Conservation (phyloP, 2,329 filamentous ascomycete genomes). For the Fusarium tuaranense region DNA sequence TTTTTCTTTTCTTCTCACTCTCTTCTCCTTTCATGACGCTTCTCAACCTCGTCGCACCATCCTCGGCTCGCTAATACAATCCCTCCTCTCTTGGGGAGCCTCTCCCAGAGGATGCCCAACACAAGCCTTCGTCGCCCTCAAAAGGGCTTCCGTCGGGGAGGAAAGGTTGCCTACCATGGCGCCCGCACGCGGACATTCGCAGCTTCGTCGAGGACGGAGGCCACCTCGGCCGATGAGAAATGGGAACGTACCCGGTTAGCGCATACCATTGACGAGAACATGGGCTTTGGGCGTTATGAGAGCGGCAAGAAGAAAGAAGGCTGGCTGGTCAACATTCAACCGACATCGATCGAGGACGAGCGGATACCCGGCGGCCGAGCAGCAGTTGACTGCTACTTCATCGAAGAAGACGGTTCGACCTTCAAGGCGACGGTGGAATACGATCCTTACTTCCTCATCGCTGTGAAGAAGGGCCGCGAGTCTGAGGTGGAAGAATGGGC, state of each 20-base stretch:
- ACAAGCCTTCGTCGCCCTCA: conserved; percentile 70
- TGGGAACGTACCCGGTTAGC: conserved; percentile 86
- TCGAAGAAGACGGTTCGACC: conserved; percentile 86
- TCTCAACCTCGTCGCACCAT: conserved; percentile 18
- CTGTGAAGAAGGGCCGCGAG: conserved; percentile 88
- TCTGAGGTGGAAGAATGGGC: conserved; percentile 97
- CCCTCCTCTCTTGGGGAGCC: conserved; percentile 28
- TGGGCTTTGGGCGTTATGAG: conserved; percentile 95
- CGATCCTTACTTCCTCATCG: conserved; percentile 95
- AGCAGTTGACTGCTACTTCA: conserved; percentile 96
- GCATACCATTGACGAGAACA: conserved; percentile 90
- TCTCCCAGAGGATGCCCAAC: conserved; percentile 63
- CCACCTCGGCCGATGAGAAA: conserved; percentile 92
- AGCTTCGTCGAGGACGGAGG: conserved; percentile 81
- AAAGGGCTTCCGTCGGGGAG: conserved; percentile 76
- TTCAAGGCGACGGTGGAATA: conserved; percentile 98
- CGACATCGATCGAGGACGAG: conserved; percentile 87
- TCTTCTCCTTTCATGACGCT: conserved; percentile 30
- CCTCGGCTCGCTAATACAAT: conserved; percentile 38
- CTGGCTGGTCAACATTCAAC: conserved; percentile 96
- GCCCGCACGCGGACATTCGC: conserved; percentile 81
- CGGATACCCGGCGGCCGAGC: conserved; percentile 86
- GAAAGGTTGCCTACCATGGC: conserved; percentile 78
- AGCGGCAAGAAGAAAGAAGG: conserved; percentile 84
- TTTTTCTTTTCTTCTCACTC: conserved; percentile 1